phyloP scores from a whole-genome alignment of 1,139 yeast species.

The Kodamaea fungicola region DNA sequence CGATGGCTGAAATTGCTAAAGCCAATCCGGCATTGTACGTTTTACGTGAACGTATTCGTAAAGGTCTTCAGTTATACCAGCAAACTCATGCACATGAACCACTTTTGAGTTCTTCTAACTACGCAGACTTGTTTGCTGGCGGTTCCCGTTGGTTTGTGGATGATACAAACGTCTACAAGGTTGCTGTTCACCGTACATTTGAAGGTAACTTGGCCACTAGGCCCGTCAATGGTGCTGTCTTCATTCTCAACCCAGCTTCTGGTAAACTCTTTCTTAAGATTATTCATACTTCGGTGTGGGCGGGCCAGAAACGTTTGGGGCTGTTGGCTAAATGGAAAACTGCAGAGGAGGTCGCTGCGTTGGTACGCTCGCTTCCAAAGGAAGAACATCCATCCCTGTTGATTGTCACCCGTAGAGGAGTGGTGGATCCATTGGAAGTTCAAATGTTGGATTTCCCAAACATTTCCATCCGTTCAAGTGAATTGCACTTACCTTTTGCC shows the following conservation, averaged over 20 bases:
- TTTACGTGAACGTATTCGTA: conserved; percentile 86
- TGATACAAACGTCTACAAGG: conserved; percentile 91
- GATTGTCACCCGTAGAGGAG: conserved; percentile 85
- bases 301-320: conserved; percentile 92
- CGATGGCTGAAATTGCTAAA: conserved; percentile 92
- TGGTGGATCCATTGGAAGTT: conserved; percentile 91
- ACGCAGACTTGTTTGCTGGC: conserved; percentile 82
- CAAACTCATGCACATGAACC: conserved; percentile 95
- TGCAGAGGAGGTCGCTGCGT: conserved; percentile 95
- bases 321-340: conserved; percentile 98
- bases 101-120: conserved; percentile 81
- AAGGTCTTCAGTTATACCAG: conserved; percentile 79
- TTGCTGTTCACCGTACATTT: conserved; percentile 86
- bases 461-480: conserved; percentile 85
- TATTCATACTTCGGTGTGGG: conserved; percentile 94
- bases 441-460: conserved; percentile 97
- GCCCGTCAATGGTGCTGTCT: conserved; percentile 91
- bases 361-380: conserved; percentile 80
- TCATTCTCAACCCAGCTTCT: conserved; percentile 82
- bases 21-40: conserved; percentile 93
- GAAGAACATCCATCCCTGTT: conserved; percentile 95
- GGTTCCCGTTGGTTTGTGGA: conserved; percentile 85
- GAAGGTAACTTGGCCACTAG: conserved; percentile 93
- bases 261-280: conserved; percentile 87
- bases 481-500: conserved; percentile 84